Conservation (phyloP, 2,329 filamentous ascomycete species). For the Monilinia vaccinii-corymbosi region DNA sequence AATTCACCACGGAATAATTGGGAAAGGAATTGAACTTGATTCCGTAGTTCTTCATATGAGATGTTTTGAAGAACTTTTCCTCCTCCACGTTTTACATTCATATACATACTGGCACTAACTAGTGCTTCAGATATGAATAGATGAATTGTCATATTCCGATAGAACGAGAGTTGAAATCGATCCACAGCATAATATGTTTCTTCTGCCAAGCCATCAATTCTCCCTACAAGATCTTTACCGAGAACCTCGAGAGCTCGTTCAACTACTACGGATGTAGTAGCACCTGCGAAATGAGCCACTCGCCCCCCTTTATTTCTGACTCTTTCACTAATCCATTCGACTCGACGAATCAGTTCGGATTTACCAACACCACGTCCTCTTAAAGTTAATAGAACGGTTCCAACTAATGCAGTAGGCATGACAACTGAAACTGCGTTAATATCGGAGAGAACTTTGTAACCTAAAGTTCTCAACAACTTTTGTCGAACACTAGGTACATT, state of each 20-base stretch:
- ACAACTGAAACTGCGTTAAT: slow-evolving; percentile 96
- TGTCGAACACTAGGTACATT: slow-evolving; percentile 35
- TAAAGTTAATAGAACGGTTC: slow-evolving; percentile 84
- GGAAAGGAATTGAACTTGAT: slow-evolving; percentile 82
- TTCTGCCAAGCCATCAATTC: slow-evolving; percentile 71
- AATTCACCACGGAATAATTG: slow-evolving; percentile 94
- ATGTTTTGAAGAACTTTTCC: slow-evolving; percentile 74
- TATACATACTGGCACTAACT: slow-evolving; percentile 86
- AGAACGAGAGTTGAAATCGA: slow-evolving; percentile 94
- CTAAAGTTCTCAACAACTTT: slow-evolving; percentile 73
- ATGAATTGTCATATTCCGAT: slow-evolving; percentile 98
- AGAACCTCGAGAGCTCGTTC: slow-evolving; percentile 86
- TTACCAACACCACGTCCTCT: slow-evolving; percentile 87
- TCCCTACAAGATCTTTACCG: slow-evolving; percentile 78
- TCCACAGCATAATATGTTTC: slow-evolving; percentile 93
- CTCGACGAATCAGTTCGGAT: slow-evolving; percentile 71
- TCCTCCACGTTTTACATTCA: slow-evolving; percentile 81
- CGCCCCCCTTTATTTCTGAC: slow-evolving; percentile 80
- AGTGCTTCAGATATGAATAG: slow-evolving; percentile 91
- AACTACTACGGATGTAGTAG: slow-evolving; percentile 71
- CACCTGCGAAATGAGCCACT: slow-evolving; percentile 84
- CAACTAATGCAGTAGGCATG: slow-evolving; percentile 95
- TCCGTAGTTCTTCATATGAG: slow-evolving; percentile 59
- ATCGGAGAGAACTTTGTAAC: slow-evolving; percentile 85
- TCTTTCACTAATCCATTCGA: slow-evolving; percentile 81